Evolutionary conservation across 2,329 filamentous ascomycete species (phyloP).

Genomic region (Capronia epimyces): DNA sequence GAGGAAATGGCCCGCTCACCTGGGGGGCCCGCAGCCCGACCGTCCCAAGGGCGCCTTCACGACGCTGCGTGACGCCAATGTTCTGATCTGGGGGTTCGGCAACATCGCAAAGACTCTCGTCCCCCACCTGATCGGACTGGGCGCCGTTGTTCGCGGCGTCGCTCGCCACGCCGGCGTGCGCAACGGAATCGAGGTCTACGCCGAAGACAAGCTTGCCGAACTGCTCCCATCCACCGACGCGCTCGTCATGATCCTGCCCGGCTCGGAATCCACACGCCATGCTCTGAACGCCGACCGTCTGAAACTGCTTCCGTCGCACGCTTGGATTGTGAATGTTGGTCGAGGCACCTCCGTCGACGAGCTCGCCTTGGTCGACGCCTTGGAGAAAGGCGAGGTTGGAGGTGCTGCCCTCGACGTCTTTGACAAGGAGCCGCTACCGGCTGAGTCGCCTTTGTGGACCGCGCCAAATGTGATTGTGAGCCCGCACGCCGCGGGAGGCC

Average conservation of each 20-base stretch:
- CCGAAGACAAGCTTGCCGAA: conserved; percentile 50
- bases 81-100: conserved; percentile 61
- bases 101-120: conserved; percentile 60
- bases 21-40: conserved; percentile 51
- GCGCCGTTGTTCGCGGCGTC: conserved; percentile 55
- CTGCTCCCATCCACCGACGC: conserved; percentile 56
- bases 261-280: conserved; percentile 52
- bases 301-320: conserved; percentile 50
- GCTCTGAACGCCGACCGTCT: conserved; percentile 53
- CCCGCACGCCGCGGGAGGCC: conserved; percentile 31
- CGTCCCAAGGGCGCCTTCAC: conserved; percentile 52
- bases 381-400: conserved; percentile 54
- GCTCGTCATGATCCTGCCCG: conserved; percentile 63
- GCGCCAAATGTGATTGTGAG: conserved; percentile 19
- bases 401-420: conserved; percentile 69
- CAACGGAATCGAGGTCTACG: conserved; percentile 53
- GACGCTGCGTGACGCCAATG: conserved; percentile 53
- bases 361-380: conserved; percentile 51
- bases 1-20: conserved; percentile 55
- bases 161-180: conserved; percentile 54
- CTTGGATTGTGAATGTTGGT: conserved; percentile 28
- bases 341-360: conserved; percentile 64
- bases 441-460: conserved; percentile 59
- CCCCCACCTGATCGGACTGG: conserved; percentile 51
- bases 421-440: conserved; percentile 60